Evolutionary conservation across 2,329 filamentous ascomycete species (phyloP).

Genomic region (Ceratocystis harringtonii): DNA sequence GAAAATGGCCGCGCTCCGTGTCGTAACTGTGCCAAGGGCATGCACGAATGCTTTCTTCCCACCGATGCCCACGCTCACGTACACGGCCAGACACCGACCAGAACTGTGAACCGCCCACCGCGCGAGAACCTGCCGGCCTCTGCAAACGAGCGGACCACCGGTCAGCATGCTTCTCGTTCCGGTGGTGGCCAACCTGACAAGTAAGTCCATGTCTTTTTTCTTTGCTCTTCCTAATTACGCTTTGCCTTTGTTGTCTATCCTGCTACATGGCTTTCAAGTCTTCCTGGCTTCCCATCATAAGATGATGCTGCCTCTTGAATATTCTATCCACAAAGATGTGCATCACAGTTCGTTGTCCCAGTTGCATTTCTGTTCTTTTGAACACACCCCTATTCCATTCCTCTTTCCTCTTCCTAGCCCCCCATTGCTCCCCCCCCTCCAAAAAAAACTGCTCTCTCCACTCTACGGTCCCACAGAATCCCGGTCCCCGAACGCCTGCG

Average conservation of each 20-base stretch:
- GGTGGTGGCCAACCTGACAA: constrained; percentile 40
- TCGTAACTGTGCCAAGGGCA: constrained; percentile 48
- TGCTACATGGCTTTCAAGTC: not conserved
- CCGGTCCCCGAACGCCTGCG: constrained; percentile 10
- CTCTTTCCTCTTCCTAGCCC: constrained; percentile 5
- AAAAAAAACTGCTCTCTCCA: not conserved
- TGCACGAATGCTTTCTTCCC: constrained; percentile 48
- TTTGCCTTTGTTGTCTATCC: constrained; percentile 11
- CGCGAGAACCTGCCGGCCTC: constrained; percentile 40
- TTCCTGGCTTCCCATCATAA: not conserved
- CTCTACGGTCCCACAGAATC: constrained; percentile 15
- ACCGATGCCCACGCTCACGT: constrained; percentile 46
- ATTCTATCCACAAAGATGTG: too few species aligned
- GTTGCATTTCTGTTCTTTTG: too few species aligned
- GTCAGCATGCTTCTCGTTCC: constrained; percentile 24
- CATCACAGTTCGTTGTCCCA: too few species aligned
- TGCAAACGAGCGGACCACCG: constrained; percentile 28
- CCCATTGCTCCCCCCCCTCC: constrained; percentile 2
- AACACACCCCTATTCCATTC: too few species aligned
- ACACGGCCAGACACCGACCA: constrained; percentile 43
- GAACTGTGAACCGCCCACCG: constrained; percentile 32
- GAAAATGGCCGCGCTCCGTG: constrained; percentile 47
- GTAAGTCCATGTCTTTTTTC: constrained; percentile 29
- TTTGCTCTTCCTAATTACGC: constrained; percentile 5
- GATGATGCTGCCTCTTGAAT: not conserved